Evolutionary conservation across 371 early-diverging fungal genomes (phyloP), one percentile per base, ranked within the genome.

Genomic region (Entomophthora muscae): DNA sequence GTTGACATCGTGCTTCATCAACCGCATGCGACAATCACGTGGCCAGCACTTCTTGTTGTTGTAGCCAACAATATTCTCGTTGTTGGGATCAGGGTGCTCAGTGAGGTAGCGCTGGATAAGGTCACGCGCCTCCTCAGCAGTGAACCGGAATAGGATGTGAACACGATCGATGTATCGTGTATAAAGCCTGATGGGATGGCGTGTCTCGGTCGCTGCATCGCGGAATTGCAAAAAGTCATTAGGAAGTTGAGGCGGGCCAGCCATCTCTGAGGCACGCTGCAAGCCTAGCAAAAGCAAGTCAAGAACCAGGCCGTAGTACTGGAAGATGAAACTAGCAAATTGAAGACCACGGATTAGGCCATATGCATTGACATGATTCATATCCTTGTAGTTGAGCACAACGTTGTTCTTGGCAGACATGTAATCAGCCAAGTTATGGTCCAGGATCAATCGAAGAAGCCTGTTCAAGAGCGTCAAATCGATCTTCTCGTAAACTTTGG

Each of bases 361-460:
- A 70, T 89, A 90, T 13, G 90, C 83, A 73, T 99, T 98, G 63
- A 89, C 90, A 76, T 95, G 98, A 72, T 88, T 87, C 95, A 99
- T 99, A 70, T 99, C 99, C 82, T 99, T 99, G 81, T 98, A 99
- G 64, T 81, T 89, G 64, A 99, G 75, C 3, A 85, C 92, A 55
- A 94, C 89, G 75, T 96, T 97, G 78, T 96, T 95, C 79, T 99
- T 96, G 64, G 93, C 91, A 0, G 98, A 93, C 80, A 99, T 96
- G 74, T 99, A 99, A 69, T 98, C 96, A 23, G 97, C 98, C 73
- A 99, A 77, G 70, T 94, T 95, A 78, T 95, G 95, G 75, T 98
- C 98, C 57, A 99, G 78, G 74, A 98, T 88, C 54, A 98, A 78
- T 60, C 95, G 86, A 68, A 99, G 75, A 52, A 99, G 79, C 63